These are phyloP conservation scores for Fraxinus platypoda DNA, from an alignment of 305 asterid genomes.

Conservation along the genomic window DNA sequence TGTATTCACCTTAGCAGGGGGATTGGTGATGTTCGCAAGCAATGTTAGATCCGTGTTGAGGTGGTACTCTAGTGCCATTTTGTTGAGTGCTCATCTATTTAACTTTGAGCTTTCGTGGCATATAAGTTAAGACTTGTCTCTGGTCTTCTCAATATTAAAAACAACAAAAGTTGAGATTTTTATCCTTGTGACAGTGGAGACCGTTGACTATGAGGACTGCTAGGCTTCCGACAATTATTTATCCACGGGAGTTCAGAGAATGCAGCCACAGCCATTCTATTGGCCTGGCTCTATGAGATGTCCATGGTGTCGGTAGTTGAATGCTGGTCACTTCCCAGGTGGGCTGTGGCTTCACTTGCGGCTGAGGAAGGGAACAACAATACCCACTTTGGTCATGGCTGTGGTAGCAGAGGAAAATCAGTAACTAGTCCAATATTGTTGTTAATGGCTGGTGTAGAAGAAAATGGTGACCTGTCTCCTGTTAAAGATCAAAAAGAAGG, in stretches of 20 bases:
- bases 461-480: slow-evolving; percentile 46
- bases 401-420: slow-evolving; percentile 31
- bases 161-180: neutral
- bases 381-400: slow-evolving; percentile 24
- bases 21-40: neutral
- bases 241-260: neutral
- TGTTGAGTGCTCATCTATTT: neutral
- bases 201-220: neutral
- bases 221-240: neutral
- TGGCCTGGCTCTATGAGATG: neutral
- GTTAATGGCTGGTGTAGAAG: slow-evolving; percentile 28
- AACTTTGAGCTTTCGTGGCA: neutral
- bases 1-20: neutral
- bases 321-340: slow-evolving; percentile 17
- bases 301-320: neutral
- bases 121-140: neutral
- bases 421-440: slow-evolving; percentile 24
- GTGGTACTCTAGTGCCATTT: neutral
- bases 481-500: slow-evolving; percentile 26
- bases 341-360: slow-evolving; percentile 1
- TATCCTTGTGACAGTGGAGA: neutral
- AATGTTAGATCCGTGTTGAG: neutral
- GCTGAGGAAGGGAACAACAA: slow-evolving; percentile 8
- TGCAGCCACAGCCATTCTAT: neutral
- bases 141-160: neutral